Conservation (phyloP, 306 rosid genomes). For the Medicago truncatula region MtrunA17r5.0-ANR NC_053043.1:10532501-10533000, state of each 20-base stretch:
- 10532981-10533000: background rate
- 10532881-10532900: background rate
- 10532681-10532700: background rate
- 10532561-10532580: background rate
- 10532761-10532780: background rate
- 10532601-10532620: no score
- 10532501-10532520: background rate
- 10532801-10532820: no score
- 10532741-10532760: no score
- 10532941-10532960: background rate
- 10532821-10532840: background rate
- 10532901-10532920: background rate
- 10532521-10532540: background rate
- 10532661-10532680: background rate
- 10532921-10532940: background rate
- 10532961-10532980: background rate
- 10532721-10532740: no score
- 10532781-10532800: no score
- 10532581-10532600: no score
- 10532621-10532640: no score
- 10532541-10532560: background rate
- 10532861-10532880: background rate
- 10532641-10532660: no score
- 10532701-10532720: no score
- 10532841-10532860: constrained; percentile 1